A percentile compares a stretch with the other conserved stretches of the same genome.
Conservation (phyloP, 1,139 yeast species). For the Meyerozyma guilliermondii region DNA sequence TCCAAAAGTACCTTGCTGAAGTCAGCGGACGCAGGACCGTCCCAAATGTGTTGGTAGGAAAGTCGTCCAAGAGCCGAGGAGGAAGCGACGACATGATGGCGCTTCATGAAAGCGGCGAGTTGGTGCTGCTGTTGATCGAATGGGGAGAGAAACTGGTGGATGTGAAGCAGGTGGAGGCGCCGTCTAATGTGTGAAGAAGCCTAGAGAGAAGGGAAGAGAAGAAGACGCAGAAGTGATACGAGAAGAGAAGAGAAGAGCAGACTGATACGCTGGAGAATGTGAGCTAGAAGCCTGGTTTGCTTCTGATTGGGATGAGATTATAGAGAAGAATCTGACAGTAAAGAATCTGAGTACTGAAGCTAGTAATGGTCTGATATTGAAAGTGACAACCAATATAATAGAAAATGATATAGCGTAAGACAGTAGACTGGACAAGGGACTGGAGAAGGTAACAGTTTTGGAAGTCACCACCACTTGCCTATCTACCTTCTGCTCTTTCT, state of each 20-base stretch:
- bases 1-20: constrained; percentile 55
- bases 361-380: too few species aligned
- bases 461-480: too few species aligned
- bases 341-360: too few species aligned
- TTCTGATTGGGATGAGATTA: too few species aligned
- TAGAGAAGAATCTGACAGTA: too few species aligned
- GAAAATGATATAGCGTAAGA: too few species aligned
- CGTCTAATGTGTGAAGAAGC: constrained; percentile 37
- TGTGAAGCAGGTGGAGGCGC: constrained; percentile 51
- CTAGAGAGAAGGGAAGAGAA: neutral
- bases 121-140: constrained; percentile 42
- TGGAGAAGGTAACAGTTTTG: too few species aligned
- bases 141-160: constrained; percentile 64
- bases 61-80: constrained; percentile 52
- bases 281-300: too few species aligned
- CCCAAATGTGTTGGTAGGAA: constrained; percentile 65
- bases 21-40: constrained; percentile 64
- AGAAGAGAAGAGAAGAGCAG: neutral
- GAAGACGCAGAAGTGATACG: neutral
- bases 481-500: too few species aligned
- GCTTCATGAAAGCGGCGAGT: constrained; percentile 52
- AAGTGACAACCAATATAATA: too few species aligned
- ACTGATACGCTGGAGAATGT: neutral
- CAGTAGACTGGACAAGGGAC: too few species aligned
- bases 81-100: constrained; percentile 75